phyloP scores from a whole-genome alignment of 441 rosid genomes.

The Theobroma grandiflorum region DNA sequence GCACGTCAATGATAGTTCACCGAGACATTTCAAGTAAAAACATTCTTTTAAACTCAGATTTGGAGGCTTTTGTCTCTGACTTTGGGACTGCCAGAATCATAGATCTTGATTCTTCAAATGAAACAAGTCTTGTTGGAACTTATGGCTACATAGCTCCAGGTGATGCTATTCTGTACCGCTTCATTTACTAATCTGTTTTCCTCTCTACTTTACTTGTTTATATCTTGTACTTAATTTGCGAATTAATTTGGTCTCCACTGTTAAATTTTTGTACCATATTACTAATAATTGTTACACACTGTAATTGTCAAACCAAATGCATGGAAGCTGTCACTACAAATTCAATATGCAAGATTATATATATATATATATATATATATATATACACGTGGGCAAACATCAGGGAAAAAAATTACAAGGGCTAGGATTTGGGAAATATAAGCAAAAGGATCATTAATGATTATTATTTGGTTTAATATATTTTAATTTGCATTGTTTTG shows the following conservation, averaged over 20 bases:
- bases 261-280: too few species aligned
- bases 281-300: too few species aligned
- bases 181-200: not conserved
- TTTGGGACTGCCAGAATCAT: conserved; percentile 32
- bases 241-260: not conserved
- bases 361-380: too few species aligned
- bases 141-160: conserved; percentile 41
- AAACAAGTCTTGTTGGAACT: conserved; percentile 27
- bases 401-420: too few species aligned
- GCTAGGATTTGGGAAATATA: too few species aligned
- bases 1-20: conserved; percentile 23
- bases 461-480: not conserved
- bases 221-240: not conserved
- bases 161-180: not conserved
- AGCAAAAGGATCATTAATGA: not conserved
- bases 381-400: too few species aligned
- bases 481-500: not conserved
- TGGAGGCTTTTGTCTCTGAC: conserved; percentile 21
- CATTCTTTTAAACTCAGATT: conserved; percentile 19
- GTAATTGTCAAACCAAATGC: too few species aligned
- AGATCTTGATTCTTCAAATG: conserved; percentile 33
- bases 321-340: too few species aligned
- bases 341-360: too few species aligned
- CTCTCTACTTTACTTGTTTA: not conserved
- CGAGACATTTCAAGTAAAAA: conserved; percentile 38